phyloP scores from a whole-genome alignment of 139 green algal species.

The Chlamydomonas eustigma region DNA sequence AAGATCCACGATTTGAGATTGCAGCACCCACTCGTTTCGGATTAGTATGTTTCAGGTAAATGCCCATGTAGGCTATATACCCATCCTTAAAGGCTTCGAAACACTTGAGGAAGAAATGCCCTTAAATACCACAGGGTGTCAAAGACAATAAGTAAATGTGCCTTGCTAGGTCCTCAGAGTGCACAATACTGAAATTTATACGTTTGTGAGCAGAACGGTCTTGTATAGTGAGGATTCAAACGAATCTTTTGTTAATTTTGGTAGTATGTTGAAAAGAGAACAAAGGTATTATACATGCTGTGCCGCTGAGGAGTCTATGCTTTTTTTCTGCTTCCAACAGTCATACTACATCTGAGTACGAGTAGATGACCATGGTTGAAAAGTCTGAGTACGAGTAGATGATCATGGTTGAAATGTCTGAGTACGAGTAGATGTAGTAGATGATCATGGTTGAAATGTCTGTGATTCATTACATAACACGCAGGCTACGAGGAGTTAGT shows the following conservation, averaged over 20 bases:
- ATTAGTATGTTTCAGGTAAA: constrained; percentile 62
- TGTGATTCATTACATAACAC: background rate
- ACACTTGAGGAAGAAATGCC: no score
- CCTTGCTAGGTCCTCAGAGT: background rate
- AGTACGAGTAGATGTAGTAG: background rate
- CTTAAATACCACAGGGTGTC: background rate
- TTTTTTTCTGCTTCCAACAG: no score
- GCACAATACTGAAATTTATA: background rate
- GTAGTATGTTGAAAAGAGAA: background rate
- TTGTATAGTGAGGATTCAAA: background rate
- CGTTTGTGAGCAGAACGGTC: background rate
- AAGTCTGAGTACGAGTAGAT: background rate
- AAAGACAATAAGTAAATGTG: background rate
- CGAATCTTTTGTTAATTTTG: background rate
- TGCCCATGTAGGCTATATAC: background rate
- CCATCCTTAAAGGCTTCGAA: background rate
- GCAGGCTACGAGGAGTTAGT: background rate
- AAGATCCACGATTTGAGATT: constrained; percentile 54
- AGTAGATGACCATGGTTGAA: background rate
- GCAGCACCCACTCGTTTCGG: constrained; percentile 50
- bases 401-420: background rate
- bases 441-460: background rate
- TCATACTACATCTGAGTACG: background rate
- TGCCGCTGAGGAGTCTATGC: no score
- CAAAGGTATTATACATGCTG: no score